Conservation (phyloP, 257 asterid genomes). For the Galeopsis tetrahit region DNA sequence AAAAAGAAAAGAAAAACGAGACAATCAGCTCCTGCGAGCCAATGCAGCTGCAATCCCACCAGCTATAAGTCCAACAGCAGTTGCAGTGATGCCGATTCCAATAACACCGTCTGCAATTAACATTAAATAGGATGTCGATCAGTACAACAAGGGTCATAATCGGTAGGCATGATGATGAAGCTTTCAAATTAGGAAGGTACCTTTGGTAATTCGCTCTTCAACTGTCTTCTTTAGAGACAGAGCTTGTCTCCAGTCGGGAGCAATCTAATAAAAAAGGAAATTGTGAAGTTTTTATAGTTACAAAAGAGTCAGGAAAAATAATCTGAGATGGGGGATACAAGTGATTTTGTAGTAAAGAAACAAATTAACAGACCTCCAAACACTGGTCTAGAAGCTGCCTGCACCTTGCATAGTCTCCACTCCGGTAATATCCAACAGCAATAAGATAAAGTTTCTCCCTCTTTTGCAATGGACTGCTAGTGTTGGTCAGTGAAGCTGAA, state of each 20-base stretch:
- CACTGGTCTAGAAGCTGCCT: slow-evolving; percentile 57
- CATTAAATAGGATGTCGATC: background rate
- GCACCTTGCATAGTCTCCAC: slow-evolving; percentile 70
- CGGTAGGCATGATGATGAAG: background rate
- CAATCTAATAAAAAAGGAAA: slow-evolving; percentile 50
- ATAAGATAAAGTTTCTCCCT: slow-evolving; percentile 74
- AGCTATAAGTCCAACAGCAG: slow-evolving; percentile 63
- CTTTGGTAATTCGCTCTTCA: slow-evolving; percentile 70
- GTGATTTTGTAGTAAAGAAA: background rate
- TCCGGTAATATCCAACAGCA: slow-evolving; percentile 66
- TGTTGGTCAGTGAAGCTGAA: slow-evolving; percentile 58
- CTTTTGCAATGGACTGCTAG: slow-evolving; percentile 55
- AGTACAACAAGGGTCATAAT: slow-evolving; percentile 7
- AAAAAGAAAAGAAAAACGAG: background rate
- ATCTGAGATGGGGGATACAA: background rate
- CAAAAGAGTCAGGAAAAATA: background rate
- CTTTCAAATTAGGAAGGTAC: slow-evolving; percentile 31
- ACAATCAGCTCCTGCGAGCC: slow-evolving; percentile 52
- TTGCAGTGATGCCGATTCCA: slow-evolving; percentile 76
- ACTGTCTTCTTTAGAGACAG: slow-evolving; percentile 60
- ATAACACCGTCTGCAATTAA: slow-evolving; percentile 68
- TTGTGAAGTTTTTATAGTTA: background rate
- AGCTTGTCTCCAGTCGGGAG: slow-evolving; percentile 84
- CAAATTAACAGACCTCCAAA: slow-evolving; percentile 56
- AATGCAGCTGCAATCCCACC: slow-evolving; percentile 73